Evolutionary conservation across 768 basidiomycete species (phyloP).

Genomic region (Collybia nuda): DNA sequence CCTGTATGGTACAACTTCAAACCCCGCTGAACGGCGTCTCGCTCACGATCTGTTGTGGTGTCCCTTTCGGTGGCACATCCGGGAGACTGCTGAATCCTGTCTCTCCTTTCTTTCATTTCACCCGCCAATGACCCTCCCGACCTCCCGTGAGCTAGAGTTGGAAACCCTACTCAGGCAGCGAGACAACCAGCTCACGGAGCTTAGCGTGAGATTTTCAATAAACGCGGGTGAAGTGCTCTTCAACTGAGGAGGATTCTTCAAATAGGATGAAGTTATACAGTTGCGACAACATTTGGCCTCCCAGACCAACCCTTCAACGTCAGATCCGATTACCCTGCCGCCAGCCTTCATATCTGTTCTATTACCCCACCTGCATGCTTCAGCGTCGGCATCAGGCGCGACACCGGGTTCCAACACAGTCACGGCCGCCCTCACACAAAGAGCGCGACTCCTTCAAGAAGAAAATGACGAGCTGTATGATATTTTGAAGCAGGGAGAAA

Average conservation of each 20-base stretch:
- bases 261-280: slow-evolving; percentile 70
- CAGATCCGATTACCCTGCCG: slow-evolving; percentile 69
- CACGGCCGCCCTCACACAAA: slow-evolving; percentile 71
- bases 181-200: slow-evolving; percentile 68
- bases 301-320: slow-evolving; percentile 58
- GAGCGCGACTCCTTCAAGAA: slow-evolving; percentile 71
- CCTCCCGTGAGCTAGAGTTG: slow-evolving; percentile 76
- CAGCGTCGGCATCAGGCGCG: slow-evolving; percentile 26
- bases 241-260: slow-evolving; percentile 11
- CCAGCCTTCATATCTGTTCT: slow-evolving; percentile 68
- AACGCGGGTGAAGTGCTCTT: background rate
- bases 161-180: slow-evolving; percentile 76
- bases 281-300: slow-evolving; percentile 64
- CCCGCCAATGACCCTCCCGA: slow-evolving; percentile 64
- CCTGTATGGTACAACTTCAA: slow-evolving; percentile 11
- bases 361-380: slow-evolving; percentile 60
- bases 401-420: slow-evolving; percentile 52
- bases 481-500: slow-evolving; percentile 70
- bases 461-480: slow-evolving; percentile 88
- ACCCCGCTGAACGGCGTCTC: slow-evolving; percentile 13
- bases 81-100: slow-evolving; percentile 4
- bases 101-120: slow-evolving; percentile 6
- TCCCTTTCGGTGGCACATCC: slow-evolving; percentile 4
- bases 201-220: slow-evolving; percentile 55
- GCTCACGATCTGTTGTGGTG: slow-evolving; percentile 10